Percentiles rank a stretch among this genome's conserved stretches.
Conservation (phyloP, 2,329 filamentous ascomycete genomes). For the Cucurbitaria berberidis region DNA sequence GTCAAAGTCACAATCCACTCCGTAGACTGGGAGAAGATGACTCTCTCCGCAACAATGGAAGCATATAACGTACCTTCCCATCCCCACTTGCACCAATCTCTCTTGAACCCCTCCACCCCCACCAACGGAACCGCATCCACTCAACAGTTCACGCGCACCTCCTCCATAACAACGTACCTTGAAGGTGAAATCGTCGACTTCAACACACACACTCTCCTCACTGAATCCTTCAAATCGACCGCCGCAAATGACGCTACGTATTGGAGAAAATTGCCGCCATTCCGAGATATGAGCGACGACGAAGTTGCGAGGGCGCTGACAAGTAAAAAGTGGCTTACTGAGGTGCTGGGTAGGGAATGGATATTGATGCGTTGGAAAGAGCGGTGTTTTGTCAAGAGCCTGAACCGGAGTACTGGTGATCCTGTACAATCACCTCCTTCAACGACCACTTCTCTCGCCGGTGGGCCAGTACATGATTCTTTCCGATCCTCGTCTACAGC, state of each 20-base stretch:
- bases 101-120: constrained; percentile 22
- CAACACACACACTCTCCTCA: constrained; percentile 58
- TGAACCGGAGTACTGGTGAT: constrained; percentile 25
- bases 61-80: constrained; percentile 69
- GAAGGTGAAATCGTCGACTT: constrained; percentile 74
- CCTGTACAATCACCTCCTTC: constrained; percentile 20
- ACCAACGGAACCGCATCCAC: background rate
- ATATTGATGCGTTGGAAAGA: constrained; percentile 65
- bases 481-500: constrained; percentile 7
- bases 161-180: constrained; percentile 67
- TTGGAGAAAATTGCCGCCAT: constrained; percentile 57
- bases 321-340: constrained; percentile 42
- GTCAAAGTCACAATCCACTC: constrained; percentile 70
- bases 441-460: constrained; percentile 9
- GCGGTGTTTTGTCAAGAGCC: constrained; percentile 54
- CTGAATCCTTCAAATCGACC: constrained; percentile 55
- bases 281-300: constrained; percentile 48
- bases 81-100: constrained; percentile 37
- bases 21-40: constrained; percentile 66
- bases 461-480: constrained; percentile 3
- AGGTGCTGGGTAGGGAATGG: constrained; percentile 54
- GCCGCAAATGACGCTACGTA: constrained; percentile 55
- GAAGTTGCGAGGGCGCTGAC: constrained; percentile 54
- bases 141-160: constrained; percentile 41
- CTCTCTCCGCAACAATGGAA: constrained; percentile 71